phyloP scores from a whole-genome alignment of 306 rosid genomes.

The Mimosa pudica region DNA sequence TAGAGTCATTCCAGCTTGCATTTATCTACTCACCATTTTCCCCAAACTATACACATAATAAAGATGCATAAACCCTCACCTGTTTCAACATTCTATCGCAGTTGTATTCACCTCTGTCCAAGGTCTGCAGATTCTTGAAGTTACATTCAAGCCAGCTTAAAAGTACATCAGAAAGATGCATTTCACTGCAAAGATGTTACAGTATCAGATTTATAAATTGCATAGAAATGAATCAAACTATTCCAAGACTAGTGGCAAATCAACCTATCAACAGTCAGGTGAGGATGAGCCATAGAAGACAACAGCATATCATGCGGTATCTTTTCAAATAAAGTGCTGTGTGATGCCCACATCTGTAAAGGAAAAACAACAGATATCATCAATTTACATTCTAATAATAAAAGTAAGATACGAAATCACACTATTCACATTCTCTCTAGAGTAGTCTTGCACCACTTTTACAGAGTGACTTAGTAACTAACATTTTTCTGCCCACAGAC shows the following conservation, averaged over 20 bases:
- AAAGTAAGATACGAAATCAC: neutral
- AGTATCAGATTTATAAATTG: slow-evolving; percentile 36
- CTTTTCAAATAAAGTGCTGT: slow-evolving; percentile 41
- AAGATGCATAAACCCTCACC: slow-evolving; percentile 44
- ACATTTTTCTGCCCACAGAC: neutral
- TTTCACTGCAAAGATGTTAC: slow-evolving; percentile 61
- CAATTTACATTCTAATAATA: slow-evolving; percentile 21
- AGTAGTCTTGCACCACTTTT: slow-evolving; percentile 4
- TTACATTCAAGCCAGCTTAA: slow-evolving; percentile 64
- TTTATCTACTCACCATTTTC: slow-evolving; percentile 11
- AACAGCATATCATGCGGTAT: slow-evolving; percentile 59
- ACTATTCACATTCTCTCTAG: slow-evolving; percentile 13
- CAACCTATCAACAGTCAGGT: slow-evolving; percentile 79
- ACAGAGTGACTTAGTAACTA: slow-evolving; percentile 8
- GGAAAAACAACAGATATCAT: slow-evolving; percentile 22
- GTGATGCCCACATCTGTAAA: slow-evolving; percentile 68
- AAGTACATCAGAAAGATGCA: slow-evolving; percentile 71
- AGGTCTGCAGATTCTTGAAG: slow-evolving; percentile 44
- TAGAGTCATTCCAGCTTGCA: slow-evolving; percentile 15
- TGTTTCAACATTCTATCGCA: slow-evolving; percentile 52
- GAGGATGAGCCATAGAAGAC: slow-evolving; percentile 56
- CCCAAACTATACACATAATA: neutral
- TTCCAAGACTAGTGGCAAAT: slow-evolving; percentile 19
- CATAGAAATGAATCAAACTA: slow-evolving; percentile 30
- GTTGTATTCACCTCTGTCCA: slow-evolving; percentile 38